These are phyloP conservation scores for Termitomyces sp. DNA, from an alignment of 768 basidiomycete genomes.

Conservation along the genomic window DNA sequence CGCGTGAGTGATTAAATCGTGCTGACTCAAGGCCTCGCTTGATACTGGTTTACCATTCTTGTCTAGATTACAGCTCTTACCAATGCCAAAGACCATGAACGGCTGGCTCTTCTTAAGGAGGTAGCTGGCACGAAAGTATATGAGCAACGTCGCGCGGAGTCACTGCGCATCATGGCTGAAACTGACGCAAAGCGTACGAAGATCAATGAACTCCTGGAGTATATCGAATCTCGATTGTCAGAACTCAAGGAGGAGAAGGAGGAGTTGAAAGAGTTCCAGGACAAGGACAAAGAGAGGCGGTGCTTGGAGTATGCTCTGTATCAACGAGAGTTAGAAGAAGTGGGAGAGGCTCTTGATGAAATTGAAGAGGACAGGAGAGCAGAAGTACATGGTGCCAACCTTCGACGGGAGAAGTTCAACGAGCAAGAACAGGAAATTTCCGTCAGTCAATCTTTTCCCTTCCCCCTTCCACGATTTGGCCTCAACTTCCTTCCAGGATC, in stretches of 20 bases:
- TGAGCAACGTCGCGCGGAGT: slow-evolving; percentile 89
- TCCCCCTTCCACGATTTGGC: not conserved
- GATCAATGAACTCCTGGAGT: slow-evolving; percentile 83
- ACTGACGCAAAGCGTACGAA: slow-evolving; percentile 91
- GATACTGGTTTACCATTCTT: slow-evolving; percentile 4
- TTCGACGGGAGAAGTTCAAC: slow-evolving; percentile 76
- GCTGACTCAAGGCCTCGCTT: not conserved
- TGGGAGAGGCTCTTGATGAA: slow-evolving; percentile 77
- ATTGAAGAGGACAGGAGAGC: slow-evolving; percentile 77
- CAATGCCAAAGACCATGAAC: slow-evolving; percentile 94
- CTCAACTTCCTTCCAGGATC: slow-evolving; percentile 36
- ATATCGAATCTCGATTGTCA: slow-evolving; percentile 82
- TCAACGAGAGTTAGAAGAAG: slow-evolving; percentile 86
- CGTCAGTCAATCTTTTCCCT: slow-evolving; percentile 34
- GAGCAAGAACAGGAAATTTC: slow-evolving; percentile 81
- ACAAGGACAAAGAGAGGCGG: slow-evolving; percentile 89
- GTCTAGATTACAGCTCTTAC: slow-evolving; percentile 88
- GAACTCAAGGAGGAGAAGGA: slow-evolving; percentile 99
- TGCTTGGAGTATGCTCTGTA: slow-evolving; percentile 95
- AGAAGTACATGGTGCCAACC: slow-evolving; percentile 82
- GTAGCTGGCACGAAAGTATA: slow-evolving; percentile 98
- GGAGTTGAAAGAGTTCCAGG: slow-evolving; percentile 94
- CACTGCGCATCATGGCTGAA: slow-evolving; percentile 94
- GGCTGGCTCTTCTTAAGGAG: slow-evolving; percentile 92
- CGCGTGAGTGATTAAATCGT: slow-evolving; percentile 48